Evolutionary conservation across 768 basidiomycete genomes (phyloP), one percentile per base, ranked within the genome.

Genomic region (Lentinus brumalis): DNA sequence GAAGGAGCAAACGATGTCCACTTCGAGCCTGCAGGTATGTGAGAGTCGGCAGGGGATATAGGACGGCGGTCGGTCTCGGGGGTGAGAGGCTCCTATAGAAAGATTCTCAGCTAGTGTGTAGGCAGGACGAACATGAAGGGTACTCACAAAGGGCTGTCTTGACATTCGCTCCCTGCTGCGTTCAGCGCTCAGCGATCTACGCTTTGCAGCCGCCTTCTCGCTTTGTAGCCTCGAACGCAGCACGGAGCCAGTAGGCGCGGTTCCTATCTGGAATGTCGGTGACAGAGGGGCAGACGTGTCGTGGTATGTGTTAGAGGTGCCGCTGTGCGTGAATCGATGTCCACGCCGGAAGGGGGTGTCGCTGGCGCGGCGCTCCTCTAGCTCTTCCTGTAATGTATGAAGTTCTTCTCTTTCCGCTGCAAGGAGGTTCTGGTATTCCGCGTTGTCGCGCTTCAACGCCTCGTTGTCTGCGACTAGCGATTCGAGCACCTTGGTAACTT

Each of bases 401-500:
- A 88, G 71, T 62, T 95, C 91, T 69, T 96, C 93, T 30, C 92
- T 83, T 1, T 90, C 81, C 52, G 93, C 90, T 2, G 83, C 74
- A 7, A 98, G 77, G 9, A 94, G 73, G 50, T 81, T 82, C 59
- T 91, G 88, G 50, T 96, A 74, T 69, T 96, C 92, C 7, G 83
- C 81, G 60, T 91, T 93, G 67, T 94, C 92, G 18, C 84, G 86
- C 72, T 91, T 92, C 54, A 96, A 75, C 29, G 80, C 80, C 65
- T 95, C 91, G 67, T 94, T 96, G 67, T 92, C 91, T 38, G 86
- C 84, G 8, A 95, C 93, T 32, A 96, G 79, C n/a, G 88, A 86
- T 70, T 94, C 92, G 14, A 97, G 76, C 12, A 94, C 86, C 56
- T 79, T 77, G 38, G 81, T 85, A 16, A 92, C 75, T 67, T 91